Base-by-base conservation (phyloP, 306 rosid species). In the Quercus variabilis region DNA sequence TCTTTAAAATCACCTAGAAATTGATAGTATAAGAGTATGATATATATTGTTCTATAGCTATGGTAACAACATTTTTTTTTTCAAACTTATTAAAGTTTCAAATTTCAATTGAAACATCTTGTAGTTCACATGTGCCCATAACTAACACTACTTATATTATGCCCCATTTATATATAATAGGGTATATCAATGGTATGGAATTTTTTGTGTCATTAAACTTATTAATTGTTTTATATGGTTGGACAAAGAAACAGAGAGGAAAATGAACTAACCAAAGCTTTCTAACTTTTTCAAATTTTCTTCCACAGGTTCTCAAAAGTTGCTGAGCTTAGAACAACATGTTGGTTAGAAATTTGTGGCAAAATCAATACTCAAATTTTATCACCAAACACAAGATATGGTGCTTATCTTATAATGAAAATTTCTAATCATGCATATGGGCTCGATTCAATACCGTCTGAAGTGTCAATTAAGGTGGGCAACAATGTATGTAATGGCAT, bases 301-400 rank as follows among this genome's bases (percentile, higher is more conserved):
- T 15, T 76, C 35, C 74, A 76, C 72, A 92, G 91, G 74, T 92
- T 92, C 19, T 3, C 20, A 6, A 81, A 70, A 81, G 92, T 33
- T 26, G 91, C 59, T 12, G 87, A 87, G 79, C 91, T 92, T 0
- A 88, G 84, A 84, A 84, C 86, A 60, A 87, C 71, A 74, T 38
- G 72, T 6, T 86, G 91, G 97, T 71, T 90, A 54, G 88, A 90
- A 81, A 90, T 92, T 3, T 60, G 71, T 70, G 97, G 94, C 0
- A 85, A 74, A 81, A 87, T 90, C 1, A 79, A 75, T 60, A 86
- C 84, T 2, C 5, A 43, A 18, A 64, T 0, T 63, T 79, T 92
- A 1, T 82, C 91, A 1, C 21, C 78, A 21, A 88, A 87, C 84
- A 90, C 97, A 8, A 10, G 1, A 2, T 90, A 88, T 56, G 86